Conservation (phyloP, 2,329 filamentous ascomycete genomes). For the Colletotrichum liaoningense region DNA sequence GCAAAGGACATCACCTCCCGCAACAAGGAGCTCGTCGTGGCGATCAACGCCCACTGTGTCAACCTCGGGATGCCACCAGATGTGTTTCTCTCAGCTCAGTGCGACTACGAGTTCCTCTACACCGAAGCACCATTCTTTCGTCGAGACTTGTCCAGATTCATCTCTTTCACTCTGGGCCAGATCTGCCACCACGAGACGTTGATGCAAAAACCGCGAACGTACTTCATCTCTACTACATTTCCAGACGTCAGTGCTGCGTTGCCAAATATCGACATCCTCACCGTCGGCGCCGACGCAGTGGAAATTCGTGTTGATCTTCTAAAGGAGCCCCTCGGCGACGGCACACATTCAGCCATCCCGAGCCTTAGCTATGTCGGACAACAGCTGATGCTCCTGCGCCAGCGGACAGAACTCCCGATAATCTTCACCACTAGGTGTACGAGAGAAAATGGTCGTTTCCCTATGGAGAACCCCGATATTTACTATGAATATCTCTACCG, state of each 20-base stretch:
- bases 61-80: constrained; percentile 78
- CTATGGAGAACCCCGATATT: constrained; percentile 81
- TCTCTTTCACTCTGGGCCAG: constrained; percentile 84
- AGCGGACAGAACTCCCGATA: constrained; percentile 88
- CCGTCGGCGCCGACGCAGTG: constrained; percentile 86
- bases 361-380: constrained; percentile 87
- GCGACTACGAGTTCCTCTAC: constrained; percentile 91
- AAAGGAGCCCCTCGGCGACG: constrained; percentile 75
- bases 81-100: constrained; percentile 71
- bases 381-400: constrained; percentile 85
- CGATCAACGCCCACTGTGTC: constrained; percentile 83
- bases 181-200: constrained; percentile 82
- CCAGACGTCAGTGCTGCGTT: constrained; percentile 85
- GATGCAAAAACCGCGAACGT: constrained; percentile 81
- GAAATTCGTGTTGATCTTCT: constrained; percentile 87
- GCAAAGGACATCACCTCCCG: constrained; percentile 68
- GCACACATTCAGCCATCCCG: constrained; percentile 73
- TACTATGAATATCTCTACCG: constrained; percentile 85
- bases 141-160: constrained; percentile 81
- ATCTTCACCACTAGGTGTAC: constrained; percentile 89
- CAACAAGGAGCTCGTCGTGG: constrained; percentile 68
- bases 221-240: constrained; percentile 89
- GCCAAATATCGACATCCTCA: constrained; percentile 87
- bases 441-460: constrained; percentile 84
- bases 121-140: constrained; percentile 78